Evolutionary conservation across 2,329 filamentous ascomycete species (phyloP).

Genomic region (Aspergillus proliferans): DNA sequence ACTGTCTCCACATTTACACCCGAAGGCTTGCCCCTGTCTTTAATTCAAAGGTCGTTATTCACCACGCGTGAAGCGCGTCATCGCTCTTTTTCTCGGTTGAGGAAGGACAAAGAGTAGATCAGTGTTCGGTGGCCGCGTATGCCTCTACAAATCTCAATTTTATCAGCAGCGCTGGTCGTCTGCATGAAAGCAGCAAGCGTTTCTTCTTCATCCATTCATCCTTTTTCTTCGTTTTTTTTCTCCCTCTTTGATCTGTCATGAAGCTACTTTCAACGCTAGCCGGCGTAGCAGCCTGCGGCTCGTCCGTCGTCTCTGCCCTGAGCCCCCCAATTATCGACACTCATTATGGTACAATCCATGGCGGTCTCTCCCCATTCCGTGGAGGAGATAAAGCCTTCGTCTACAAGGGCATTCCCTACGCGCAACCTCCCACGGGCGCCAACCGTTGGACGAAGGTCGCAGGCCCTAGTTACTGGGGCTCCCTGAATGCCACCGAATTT

Average conservation of each 20-base stretch:
- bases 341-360: slow-evolving; percentile 6
- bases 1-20: no score
- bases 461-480: slow-evolving; percentile 3
- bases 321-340: slow-evolving; percentile 2
- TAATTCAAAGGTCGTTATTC: no score
- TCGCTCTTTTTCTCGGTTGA: no score
- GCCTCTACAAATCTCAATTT: background rate
- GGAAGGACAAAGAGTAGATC: no score
- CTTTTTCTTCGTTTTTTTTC: background rate
- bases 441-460: slow-evolving; percentile 7
- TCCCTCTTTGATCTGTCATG: background rate
- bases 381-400: slow-evolving; percentile 6
- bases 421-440: slow-evolving; percentile 4
- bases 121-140: no score
- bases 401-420: slow-evolving; percentile 7
- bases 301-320: background rate
- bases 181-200: background rate
- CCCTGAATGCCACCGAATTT: slow-evolving; percentile 8
- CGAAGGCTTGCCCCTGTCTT: no score
- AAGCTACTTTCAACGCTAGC: background rate
- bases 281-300: background rate
- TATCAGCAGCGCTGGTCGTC: background rate
- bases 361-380: slow-evolving; percentile 5
- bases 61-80: no score
- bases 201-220: background rate